Conservation (phyloP, 352 stramenopile species). For the Halophytophthora polymorphica region DNA sequence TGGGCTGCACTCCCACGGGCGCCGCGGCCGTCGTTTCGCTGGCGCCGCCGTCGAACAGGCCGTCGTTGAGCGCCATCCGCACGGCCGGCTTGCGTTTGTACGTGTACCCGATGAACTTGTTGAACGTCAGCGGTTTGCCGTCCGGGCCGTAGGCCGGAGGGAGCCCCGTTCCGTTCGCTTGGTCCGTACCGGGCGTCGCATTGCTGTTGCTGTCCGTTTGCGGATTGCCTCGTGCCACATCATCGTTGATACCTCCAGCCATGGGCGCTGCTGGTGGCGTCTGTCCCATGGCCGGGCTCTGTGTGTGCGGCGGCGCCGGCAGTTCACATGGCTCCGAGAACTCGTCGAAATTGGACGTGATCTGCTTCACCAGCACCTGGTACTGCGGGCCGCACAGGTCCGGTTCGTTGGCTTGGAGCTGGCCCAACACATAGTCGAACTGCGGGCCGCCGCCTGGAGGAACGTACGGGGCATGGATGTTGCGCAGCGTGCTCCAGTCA, state of each 20-base stretch:
- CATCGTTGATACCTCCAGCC: neutral
- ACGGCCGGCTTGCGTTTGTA: constrained; percentile 88
- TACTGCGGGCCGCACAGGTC: constrained; percentile 66
- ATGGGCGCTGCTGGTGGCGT: constrained; percentile 13
- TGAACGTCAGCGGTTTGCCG: constrained; percentile 83
- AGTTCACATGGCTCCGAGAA: constrained; percentile 90
- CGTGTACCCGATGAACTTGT: constrained; percentile 92
- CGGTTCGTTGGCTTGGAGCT: constrained; percentile 81
- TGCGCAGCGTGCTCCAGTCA: constrained; percentile 89
- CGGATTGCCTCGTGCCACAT: constrained; percentile 5
- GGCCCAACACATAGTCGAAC: constrained; percentile 90
- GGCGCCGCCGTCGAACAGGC: constrained; percentile 48
- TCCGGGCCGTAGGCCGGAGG: constrained; percentile 54
- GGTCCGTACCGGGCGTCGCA: constrained; percentile 1
- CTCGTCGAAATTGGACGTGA: constrained; percentile 97
- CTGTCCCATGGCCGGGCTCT: constrained; percentile 19
- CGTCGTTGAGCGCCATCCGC: constrained; percentile 72
- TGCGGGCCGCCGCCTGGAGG: constrained; percentile 78
- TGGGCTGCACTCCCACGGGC: neutral
- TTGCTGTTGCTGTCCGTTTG: neutral
- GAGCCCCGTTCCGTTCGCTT: constrained; percentile 20
- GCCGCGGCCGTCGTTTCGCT: neutral
- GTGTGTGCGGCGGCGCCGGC: constrained; percentile 17
- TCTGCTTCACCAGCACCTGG: constrained; percentile 85
- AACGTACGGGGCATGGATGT: constrained; percentile 88